Base-by-base conservation (phyloP, 345 rosid species). In the Sapria himalayana region DNA sequence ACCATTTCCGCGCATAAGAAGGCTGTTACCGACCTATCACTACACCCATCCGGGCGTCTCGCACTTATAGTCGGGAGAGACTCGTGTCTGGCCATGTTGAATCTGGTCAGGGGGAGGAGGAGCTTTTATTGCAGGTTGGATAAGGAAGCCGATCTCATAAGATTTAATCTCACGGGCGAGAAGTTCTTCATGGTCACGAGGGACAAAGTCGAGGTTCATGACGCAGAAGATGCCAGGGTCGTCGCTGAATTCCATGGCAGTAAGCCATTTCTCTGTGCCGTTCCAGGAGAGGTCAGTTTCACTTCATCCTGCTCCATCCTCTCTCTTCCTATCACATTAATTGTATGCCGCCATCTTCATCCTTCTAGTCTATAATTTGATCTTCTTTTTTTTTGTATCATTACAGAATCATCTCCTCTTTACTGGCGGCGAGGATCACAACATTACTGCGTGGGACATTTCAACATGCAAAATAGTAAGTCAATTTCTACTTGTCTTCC, bases 21-120 rank as follows among this genome's bases (percentile, higher is more conserved):
- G 51, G 66, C 65, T 13, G 70, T 82, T 43, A 89, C 76, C 19
- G 86, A 78, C 54, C 46, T 89, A 35, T 55, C 81, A 0, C 68
- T 89, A 14, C 93, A 82, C 42, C 81, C 75, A 0, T 72, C 91
- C 2, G 98, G 98, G 50, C 76, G 71, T 61, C 62, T 89, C 23
- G 95, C 86, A 25, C 50, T 89, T 49, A 65, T 72, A 2, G 91
- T 89, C 16, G 82, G 81, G 9, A 65, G 85, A 37, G 94, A 82
- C 43, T 80, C 70, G 63, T 79, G 78, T 51, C 51, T 89, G 59
- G 85, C 74, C 22, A 74, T 89, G 91, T 51, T 78, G 57, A 89
- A 89, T 65, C 59, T 89, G 51, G 73, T 89, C 41, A 66, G 94
- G 48, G 98, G 98, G 29, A 72, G 71, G 62, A 64, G 91, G 67